Conservation (phyloP, 2,329 filamentous ascomycete genomes). For the Epichloe sibirici region DNA sequence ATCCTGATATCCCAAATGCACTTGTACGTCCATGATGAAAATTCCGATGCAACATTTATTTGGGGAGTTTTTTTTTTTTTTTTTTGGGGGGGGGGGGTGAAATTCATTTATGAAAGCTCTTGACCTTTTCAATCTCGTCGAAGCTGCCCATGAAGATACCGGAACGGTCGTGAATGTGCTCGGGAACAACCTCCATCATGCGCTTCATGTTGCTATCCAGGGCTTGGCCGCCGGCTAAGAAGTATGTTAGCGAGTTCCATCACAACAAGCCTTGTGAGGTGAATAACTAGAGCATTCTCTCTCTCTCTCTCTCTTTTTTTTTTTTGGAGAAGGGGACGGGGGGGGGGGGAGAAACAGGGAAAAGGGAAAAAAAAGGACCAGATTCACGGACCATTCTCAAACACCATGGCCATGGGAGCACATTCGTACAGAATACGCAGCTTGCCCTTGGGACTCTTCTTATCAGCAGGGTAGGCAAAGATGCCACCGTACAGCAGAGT, state of each 20-base stretch:
- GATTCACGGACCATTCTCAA: conserved; percentile 80
- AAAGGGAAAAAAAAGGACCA: neutral
- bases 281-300: too few species aligned
- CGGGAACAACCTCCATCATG: conserved; percentile 79
- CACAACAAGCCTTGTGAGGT: neutral
- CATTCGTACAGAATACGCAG: conserved; percentile 96
- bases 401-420: conserved; percentile 93
- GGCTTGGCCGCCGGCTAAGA: conserved; percentile 74
- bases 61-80: neutral
- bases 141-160: conserved; percentile 95
- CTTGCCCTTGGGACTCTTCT: conserved; percentile 98
- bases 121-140: conserved; percentile 93
- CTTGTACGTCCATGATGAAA: neutral
- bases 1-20: neutral
- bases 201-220: conserved; percentile 83
- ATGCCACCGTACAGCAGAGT: conserved; percentile 92
- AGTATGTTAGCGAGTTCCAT: conserved; percentile 14
- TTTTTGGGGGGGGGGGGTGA: too few species aligned
- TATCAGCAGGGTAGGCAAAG: conserved; percentile 94
- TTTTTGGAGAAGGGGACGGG: too few species aligned
- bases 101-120: conserved; percentile 54
- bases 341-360: neutral
- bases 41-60: neutral
- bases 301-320: too few species aligned
- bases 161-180: conserved; percentile 88